phyloP scores from a whole-genome alignment of 2,329 filamentous ascomycete genomes.

The Calonectria hawksworthii region DNA sequence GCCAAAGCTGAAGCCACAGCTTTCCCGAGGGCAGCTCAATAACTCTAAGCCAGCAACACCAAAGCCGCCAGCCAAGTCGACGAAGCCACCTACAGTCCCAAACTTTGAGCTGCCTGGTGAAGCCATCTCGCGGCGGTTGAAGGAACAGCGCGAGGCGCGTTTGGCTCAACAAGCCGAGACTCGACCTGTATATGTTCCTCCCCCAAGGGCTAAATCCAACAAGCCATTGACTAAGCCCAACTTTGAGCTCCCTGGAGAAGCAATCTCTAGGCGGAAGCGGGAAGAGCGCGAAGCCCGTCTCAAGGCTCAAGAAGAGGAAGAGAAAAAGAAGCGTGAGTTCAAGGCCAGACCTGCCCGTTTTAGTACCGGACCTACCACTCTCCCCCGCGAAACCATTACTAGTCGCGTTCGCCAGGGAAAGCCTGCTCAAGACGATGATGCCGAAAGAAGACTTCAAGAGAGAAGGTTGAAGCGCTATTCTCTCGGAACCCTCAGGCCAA shows the following conservation, averaged over 20 bases:
- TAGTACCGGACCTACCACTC: slow-evolving; percentile 55
- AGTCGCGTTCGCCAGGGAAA: slow-evolving; percentile 69
- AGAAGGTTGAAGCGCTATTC: slow-evolving; percentile 45
- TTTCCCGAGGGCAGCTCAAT: slow-evolving; percentile 38
- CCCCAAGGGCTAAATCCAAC: slow-evolving; percentile 63
- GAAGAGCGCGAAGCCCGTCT: slow-evolving; percentile 70
- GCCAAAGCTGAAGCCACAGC: slow-evolving; percentile 30
- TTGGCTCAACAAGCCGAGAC: slow-evolving; percentile 53
- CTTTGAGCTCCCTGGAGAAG: slow-evolving; percentile 76
- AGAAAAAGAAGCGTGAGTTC: slow-evolving; percentile 72
- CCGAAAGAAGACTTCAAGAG: slow-evolving; percentile 30
- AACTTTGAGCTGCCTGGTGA: slow-evolving; percentile 76
- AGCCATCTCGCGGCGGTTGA: slow-evolving; percentile 69
- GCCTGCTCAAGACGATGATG: slow-evolving; percentile 46
- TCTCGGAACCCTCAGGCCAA: slow-evolving; percentile 20
- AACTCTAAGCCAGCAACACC: slow-evolving; percentile 43
- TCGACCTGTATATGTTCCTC: slow-evolving; percentile 52
- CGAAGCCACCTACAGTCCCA: slow-evolving; percentile 67
- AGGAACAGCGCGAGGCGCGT: slow-evolving; percentile 71
- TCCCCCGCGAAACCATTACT: slow-evolving; percentile 69
- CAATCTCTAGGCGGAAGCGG: slow-evolving; percentile 68
- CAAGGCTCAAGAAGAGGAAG: slow-evolving; percentile 71
- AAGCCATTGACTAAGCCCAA: slow-evolving; percentile 67
- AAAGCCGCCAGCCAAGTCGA: slow-evolving; percentile 64
- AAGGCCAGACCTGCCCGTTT: slow-evolving; percentile 71